These are phyloP conservation scores for Xerocomus potaroensis DNA, from an alignment of 768 basidiomycete species.

Conservation along the genomic window DNA sequence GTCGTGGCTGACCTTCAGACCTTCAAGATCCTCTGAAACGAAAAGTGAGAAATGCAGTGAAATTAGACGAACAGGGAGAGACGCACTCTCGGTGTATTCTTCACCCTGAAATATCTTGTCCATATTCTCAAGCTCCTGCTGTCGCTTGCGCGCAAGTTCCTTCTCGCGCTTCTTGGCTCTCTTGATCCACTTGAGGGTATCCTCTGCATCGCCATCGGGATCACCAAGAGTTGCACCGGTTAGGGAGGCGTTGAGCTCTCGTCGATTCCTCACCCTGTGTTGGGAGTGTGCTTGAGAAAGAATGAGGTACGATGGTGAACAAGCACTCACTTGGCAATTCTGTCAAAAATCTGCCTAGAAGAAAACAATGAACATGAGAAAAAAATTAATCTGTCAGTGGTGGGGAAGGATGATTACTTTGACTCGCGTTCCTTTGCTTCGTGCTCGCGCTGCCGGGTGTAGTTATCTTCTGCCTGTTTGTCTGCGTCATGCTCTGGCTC, in stretches of 20 bases:
- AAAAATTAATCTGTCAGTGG: slow-evolving; percentile 1
- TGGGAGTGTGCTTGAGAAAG: slow-evolving; percentile 41
- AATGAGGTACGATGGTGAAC: background rate
- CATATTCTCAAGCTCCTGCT: slow-evolving; percentile 79
- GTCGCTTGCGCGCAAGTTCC: slow-evolving; percentile 79
- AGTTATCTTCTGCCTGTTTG: slow-evolving; percentile 84
- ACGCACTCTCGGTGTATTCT: slow-evolving; percentile 85
- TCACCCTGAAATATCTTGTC: slow-evolving; percentile 69
- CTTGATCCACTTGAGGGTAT: slow-evolving; percentile 89
- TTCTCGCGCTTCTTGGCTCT: slow-evolving; percentile 86
- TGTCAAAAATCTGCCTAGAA: slow-evolving; percentile 62
- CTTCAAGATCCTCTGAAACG: slow-evolving; percentile 75
- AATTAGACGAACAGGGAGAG: background rate
- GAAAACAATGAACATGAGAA: slow-evolving; percentile 22
- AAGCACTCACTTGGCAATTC: slow-evolving; percentile 81
- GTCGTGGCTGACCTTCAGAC: slow-evolving; percentile 95
- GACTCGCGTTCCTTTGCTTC: slow-evolving; percentile 69
- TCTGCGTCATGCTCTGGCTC: slow-evolving; percentile 71
- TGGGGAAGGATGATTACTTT: slow-evolving; percentile 52
- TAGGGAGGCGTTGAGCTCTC: slow-evolving; percentile 88
- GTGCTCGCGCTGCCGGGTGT: slow-evolving; percentile 61
- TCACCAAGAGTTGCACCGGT: slow-evolving; percentile 92
- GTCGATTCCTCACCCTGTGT: slow-evolving; percentile 87
- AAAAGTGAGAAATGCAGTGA: background rate
- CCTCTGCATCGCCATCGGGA: slow-evolving; percentile 71